These are phyloP conservation scores for Oryza nivara DNA, from an alignment of 176 grass and related monocot genomes.

Conservation along the genomic window DNA sequence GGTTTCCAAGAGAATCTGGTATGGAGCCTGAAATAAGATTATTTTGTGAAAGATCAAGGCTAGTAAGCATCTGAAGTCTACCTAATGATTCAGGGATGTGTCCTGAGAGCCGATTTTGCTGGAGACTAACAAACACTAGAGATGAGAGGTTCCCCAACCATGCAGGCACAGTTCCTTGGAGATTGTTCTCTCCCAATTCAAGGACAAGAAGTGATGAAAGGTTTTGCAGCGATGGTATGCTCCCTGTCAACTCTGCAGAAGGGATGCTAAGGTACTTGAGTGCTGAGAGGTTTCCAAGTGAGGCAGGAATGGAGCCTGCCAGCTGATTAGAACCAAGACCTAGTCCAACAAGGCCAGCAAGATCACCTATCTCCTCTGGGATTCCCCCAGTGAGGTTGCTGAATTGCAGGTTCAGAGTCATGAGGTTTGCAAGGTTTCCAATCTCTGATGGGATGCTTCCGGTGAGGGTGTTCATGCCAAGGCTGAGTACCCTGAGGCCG, in stretches of 20 bases:
- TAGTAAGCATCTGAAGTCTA: background rate
- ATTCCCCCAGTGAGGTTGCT: slow-evolving; percentile 21
- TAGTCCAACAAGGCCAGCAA: background rate
- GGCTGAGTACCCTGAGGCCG: background rate
- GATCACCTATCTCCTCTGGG: background rate
- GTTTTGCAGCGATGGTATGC: background rate
- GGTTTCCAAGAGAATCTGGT: slow-evolving; percentile 29
- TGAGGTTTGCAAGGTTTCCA: background rate
- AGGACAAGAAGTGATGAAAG: background rate
- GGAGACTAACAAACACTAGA: background rate
- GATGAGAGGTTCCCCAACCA: slow-evolving; percentile 22
- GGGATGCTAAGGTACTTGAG: background rate
- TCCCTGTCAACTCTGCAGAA: background rate
- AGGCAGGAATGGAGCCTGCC: background rate
- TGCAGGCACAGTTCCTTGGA: slow-evolving; percentile 13
- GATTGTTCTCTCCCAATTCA: background rate
- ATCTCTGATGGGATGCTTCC: background rate
- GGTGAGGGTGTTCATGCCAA: background rate
- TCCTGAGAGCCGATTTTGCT: slow-evolving; percentile 16
- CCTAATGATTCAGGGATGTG: slow-evolving; percentile 33
- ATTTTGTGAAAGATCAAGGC: background rate
- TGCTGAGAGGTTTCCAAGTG: slow-evolving; percentile 15
- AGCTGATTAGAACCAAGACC: background rate
- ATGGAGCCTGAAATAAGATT: slow-evolving; percentile 30
- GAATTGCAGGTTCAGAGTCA: background rate